Conservation (phyloP, 2,329 filamentous ascomycete species). For the Didymella pinodella region DNA sequence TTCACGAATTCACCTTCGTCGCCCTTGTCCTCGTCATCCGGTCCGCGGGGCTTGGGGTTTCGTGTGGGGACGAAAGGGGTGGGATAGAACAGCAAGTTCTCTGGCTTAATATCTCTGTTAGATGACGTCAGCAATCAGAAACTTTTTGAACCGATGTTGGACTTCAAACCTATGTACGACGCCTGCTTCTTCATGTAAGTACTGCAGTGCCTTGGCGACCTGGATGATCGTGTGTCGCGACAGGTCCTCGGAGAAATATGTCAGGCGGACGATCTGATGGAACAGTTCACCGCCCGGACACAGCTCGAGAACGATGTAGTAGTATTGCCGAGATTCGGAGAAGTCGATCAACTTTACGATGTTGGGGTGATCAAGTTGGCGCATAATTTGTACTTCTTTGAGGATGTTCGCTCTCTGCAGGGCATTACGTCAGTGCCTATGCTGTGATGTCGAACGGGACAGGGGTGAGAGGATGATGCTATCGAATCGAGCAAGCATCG, state of each 20-base stretch:
- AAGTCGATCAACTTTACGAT: slow-evolving; percentile 95
- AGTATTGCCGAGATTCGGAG: slow-evolving; percentile 91
- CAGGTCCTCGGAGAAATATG: slow-evolving; percentile 96
- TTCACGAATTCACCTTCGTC: slow-evolving; percentile 93
- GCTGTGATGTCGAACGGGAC: slow-evolving; percentile 32
- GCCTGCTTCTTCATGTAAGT: slow-evolving; percentile 91
- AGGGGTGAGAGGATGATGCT: slow-evolving; percentile 34
- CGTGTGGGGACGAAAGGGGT: slow-evolving; percentile 82
- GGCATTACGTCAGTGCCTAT: slow-evolving; percentile 54
- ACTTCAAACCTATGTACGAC: slow-evolving; percentile 89
- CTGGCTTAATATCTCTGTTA: slow-evolving; percentile 92
- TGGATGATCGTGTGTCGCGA: slow-evolving; percentile 94
- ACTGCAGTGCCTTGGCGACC: slow-evolving; percentile 92
- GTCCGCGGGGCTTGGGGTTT: slow-evolving; percentile 78
- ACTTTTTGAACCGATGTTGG: slow-evolving; percentile 4
- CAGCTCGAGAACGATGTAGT: slow-evolving; percentile 95
- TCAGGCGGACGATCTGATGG: slow-evolving; percentile 97
- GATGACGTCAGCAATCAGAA: slow-evolving; percentile 49
- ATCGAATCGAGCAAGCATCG: slow-evolving; percentile 44
- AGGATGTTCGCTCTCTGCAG: slow-evolving; percentile 91
- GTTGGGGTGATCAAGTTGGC: slow-evolving; percentile 93
- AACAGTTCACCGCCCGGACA: slow-evolving; percentile 96
- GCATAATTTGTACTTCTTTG: slow-evolving; percentile 99
- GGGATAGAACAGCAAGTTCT: slow-evolving; percentile 94
- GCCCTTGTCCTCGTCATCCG: slow-evolving; percentile 95